A percentile compares a stretch with the other conserved stretches of the same genome.
Evolutionary conservation across 257 asterid species (phyloP).

Genomic region (Asclepias syriaca): DNA sequence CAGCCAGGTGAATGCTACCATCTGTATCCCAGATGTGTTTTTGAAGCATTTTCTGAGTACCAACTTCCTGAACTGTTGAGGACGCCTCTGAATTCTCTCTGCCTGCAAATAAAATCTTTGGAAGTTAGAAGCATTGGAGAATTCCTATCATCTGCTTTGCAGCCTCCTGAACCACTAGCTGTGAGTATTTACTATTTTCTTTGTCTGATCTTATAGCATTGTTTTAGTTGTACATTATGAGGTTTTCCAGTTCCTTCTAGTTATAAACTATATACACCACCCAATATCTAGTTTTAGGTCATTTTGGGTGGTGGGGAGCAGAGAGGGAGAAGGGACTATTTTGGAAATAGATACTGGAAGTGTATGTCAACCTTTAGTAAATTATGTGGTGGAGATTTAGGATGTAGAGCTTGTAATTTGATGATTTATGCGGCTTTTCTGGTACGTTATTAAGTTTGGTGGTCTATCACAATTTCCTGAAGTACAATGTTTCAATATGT

Average conservation of each 20-base stretch:
- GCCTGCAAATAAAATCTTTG: slow-evolving; percentile 94
- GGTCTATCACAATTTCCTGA: background rate
- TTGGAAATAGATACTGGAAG: background rate
- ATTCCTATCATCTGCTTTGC: slow-evolving; percentile 91
- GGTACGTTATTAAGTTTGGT: background rate
- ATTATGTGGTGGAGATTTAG: background rate
- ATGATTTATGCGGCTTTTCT: background rate
- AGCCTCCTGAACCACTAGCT: slow-evolving; percentile 86
- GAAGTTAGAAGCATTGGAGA: slow-evolving; percentile 79
- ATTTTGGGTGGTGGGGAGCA: background rate
- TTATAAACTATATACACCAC: background rate
- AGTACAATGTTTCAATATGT: slow-evolving; percentile 9
- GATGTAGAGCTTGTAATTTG: background rate
- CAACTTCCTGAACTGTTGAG: slow-evolving; percentile 97
- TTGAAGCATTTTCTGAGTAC: slow-evolving; percentile 91
- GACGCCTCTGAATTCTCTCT: slow-evolving; percentile 94
- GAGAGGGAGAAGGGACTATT: background rate
- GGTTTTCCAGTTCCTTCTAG: background rate
- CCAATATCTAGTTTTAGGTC: background rate
- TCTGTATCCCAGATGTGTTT: slow-evolving; percentile 84
- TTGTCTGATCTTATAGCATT: background rate
- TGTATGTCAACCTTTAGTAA: background rate
- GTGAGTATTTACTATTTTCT: slow-evolving; percentile 44
- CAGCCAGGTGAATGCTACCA: slow-evolving; percentile 98
- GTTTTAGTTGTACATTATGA: background rate